These are phyloP conservation scores for Leishmania martiniquensis DNA, from an alignment of 208 protist species.

Conservation along the genomic window DNA sequence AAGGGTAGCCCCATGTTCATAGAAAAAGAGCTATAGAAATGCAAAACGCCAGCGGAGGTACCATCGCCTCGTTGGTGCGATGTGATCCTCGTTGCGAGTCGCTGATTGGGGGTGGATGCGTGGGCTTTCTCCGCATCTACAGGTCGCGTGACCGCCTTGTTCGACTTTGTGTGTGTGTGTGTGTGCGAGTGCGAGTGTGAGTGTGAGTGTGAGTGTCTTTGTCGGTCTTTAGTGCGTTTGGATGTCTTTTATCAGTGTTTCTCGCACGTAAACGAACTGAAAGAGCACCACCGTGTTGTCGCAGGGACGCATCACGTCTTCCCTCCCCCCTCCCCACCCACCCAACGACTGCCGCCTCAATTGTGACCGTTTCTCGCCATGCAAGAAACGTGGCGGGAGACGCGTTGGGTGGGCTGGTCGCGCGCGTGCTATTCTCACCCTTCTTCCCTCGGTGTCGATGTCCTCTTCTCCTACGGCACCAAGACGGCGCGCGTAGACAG, in stretches of 20 bases:
- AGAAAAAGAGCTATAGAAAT: slow-evolving; percentile 3
- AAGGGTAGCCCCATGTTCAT: not conserved
- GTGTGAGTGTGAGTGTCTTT: not conserved
- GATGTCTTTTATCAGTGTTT: not conserved
- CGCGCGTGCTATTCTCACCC: no score
- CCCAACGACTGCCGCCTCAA: not conserved
- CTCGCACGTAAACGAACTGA: not conserved
- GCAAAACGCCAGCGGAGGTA: not conserved
- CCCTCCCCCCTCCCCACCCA: not conserved
- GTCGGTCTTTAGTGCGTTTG: not conserved
- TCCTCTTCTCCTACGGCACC: not conserved
- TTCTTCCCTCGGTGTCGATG: not conserved
- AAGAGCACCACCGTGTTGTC: not conserved
- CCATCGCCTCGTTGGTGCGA: not conserved
- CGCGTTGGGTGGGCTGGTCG: not conserved
- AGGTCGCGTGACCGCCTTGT: no score
- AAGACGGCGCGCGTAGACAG: not conserved
- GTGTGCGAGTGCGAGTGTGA: not conserved
- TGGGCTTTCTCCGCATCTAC: no score
- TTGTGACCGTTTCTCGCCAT: not conserved
- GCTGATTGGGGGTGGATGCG: not conserved
- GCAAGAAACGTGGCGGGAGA: not conserved
- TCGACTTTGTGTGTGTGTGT: not conserved
- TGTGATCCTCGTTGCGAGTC: not conserved
- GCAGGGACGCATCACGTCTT: not conserved